A percentile compares a stretch with the other conserved stretches of the same genome.
phyloP scores from a whole-genome alignment of 495 filamentous ascomycete species.

The Extremus antarcticus region DNA sequence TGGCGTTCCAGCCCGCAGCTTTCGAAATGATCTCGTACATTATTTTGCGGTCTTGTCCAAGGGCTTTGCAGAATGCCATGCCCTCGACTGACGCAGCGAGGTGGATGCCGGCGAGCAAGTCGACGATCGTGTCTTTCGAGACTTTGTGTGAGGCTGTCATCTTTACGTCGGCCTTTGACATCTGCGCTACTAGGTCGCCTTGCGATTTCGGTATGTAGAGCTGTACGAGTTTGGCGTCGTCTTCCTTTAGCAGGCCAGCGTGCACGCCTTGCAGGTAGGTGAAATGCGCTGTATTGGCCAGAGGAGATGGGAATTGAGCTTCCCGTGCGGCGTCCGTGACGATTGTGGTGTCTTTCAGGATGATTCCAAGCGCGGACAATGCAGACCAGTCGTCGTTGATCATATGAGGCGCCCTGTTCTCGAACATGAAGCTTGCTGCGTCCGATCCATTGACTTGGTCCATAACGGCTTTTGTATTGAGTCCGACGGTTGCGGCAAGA shows the following conservation, averaged over 20 bases:
- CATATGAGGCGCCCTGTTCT: slow-evolving; percentile 61
- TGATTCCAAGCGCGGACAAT: slow-evolving; percentile 59
- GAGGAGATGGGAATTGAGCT: slow-evolving; percentile 53
- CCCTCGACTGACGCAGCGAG: slow-evolving; percentile 18
- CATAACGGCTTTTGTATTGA: slow-evolving; percentile 47
- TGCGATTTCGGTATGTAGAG: slow-evolving; percentile 16
- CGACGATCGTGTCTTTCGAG: slow-evolving; percentile 15
- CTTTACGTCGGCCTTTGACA: slow-evolving; percentile 10
- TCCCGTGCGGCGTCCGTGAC: slow-evolving; percentile 58
- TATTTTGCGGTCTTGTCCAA: slow-evolving; percentile 12
- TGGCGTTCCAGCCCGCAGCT: slow-evolving; percentile 18
- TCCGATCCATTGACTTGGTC: slow-evolving; percentile 48
- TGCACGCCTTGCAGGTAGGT: slow-evolving; percentile 38
- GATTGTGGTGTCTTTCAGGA: slow-evolving; percentile 71
- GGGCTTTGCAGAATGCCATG: slow-evolving; percentile 21
- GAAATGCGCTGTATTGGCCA: slow-evolving; percentile 60
- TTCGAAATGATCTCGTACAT: slow-evolving; percentile 23
- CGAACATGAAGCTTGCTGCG: slow-evolving; percentile 75
- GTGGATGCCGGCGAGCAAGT: slow-evolving; percentile 20
- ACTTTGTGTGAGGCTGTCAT: slow-evolving; percentile 12
- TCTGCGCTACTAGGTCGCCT: slow-evolving; percentile 11
- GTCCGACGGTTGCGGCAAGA: slow-evolving; percentile 54
- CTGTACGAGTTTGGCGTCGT: slow-evolving; percentile 20
- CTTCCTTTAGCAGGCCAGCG: slow-evolving; percentile 17
- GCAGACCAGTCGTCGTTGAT: slow-evolving; percentile 55